Evolutionary conservation across 75 land plant genomes (phyloP), one percentile per base, ranked within the genome.

Genomic region (Picea sitchensis): DNA sequence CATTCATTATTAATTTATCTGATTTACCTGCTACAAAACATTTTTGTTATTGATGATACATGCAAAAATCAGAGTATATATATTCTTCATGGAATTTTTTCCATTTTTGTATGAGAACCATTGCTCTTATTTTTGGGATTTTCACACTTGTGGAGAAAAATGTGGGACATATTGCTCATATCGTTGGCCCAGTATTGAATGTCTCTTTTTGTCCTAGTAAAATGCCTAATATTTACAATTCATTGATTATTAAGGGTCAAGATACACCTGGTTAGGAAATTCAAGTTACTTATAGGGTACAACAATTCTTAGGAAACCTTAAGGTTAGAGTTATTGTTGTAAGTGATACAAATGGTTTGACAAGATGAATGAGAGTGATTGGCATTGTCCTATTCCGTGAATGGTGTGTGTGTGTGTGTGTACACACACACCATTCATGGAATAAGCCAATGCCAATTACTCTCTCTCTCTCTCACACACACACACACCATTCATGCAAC

Each of bases 281-380:
- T 62, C 7, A 78, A 2, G 32, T 78, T 20, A 78, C 79, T 78
- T 78, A 71, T 79, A 58, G 67, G 59, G 77, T 80, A 23, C 30
- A 72, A 72, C 34, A 80, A 72, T 58, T 80, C 2, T 72, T 81
- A 63, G 80, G 82, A 81, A 76, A 76, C 51, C 63, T 51, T 65
- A 73, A 62, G 74, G 77, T 78, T 75, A 73, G 61, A 83, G 77
- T 7, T 83, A 58, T 73, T 57, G 47, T 1, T 67, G 47, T 78
- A 64, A 79, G 65, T 82, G 81, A 65, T 44, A 75, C 17, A 64
- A 75, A 80, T 77, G 76, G 79, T 67, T 75, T 77, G 61, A 75
- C 63, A 72, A 79, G 81, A 75, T 47, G 81, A 79, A 83, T 79
- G 84, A 58, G 63, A 65, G 81, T 83, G 61, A 75, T 83, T 36